Evolutionary conservation across 2,329 filamentous ascomycete species (phyloP).

Genomic region (Trichoderma koningiopsis): DNA sequence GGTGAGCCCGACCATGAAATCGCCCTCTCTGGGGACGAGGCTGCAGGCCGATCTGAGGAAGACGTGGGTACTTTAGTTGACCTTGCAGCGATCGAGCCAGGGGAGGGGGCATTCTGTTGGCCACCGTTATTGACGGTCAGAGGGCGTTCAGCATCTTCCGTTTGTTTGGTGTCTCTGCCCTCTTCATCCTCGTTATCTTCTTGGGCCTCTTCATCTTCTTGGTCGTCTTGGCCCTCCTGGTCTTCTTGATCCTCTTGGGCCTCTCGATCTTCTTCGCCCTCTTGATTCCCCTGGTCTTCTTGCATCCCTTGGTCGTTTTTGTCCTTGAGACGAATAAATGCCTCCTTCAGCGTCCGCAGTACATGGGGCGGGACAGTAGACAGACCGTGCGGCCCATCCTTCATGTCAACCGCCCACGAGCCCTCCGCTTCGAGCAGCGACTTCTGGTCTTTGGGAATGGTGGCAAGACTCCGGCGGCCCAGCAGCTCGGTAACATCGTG

Average conservation of each 20-base stretch:
- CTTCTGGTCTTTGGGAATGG: conserved; percentile 45
- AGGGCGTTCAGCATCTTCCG: not conserved
- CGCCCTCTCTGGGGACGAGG: conserved; percentile 20
- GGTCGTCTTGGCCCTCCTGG: too few species aligned
- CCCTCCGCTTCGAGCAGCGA: conserved; percentile 39
- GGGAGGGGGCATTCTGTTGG: not conserved
- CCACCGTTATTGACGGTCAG: not conserved
- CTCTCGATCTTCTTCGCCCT: too few species aligned
- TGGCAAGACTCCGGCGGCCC: conserved; percentile 34
- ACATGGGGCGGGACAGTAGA: conserved; percentile 43
- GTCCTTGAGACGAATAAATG: conserved; percentile 27
- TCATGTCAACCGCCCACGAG: conserved; percentile 42
- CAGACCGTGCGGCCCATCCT: conserved; percentile 31
- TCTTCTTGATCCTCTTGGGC: not conserved
- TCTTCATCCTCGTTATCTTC: not conserved
- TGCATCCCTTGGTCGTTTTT: not conserved
- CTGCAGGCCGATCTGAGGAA: not conserved
- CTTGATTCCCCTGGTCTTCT: not conserved
- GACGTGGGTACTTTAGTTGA: conserved; percentile 16
- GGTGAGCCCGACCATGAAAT: conserved; percentile 34
- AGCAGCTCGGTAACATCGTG: conserved; percentile 34
- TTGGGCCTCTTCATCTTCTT: not conserved
- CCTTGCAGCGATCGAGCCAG: not conserved
- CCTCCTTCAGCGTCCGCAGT: conserved; percentile 37
- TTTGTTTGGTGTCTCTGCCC: not conserved